Evolutionary conservation across 805 yeast genomes (phyloP).

Genomic region (Tetrapisispora iriomotensis): DNA sequence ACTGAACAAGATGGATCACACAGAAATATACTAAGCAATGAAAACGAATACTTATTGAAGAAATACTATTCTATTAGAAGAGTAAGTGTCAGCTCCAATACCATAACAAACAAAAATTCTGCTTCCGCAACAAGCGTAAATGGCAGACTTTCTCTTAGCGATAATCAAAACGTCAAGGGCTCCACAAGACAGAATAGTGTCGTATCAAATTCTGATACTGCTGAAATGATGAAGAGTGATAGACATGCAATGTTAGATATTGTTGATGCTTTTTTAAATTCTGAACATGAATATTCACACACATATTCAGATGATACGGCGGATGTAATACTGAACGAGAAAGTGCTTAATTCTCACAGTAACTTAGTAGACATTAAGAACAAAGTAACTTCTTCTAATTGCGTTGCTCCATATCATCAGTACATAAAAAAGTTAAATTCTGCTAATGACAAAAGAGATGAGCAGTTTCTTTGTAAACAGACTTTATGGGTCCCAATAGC

Average conservation of each 20-base stretch:
- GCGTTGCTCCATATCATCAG: not conserved
- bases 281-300: no score
- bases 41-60: slow-evolving; percentile 10
- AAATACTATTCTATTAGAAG: slow-evolving; percentile 9
- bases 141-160: no score
- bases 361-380: no score
- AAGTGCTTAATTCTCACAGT: no score
- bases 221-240: not conserved
- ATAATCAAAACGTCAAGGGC: no score
- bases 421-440: not conserved
- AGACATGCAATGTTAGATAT: not conserved
- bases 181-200: slow-evolving; percentile 2
- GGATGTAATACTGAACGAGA: no score
- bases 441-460: slow-evolving; percentile 4
- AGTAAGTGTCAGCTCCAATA: not conserved
- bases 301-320: not conserved
- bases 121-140: not conserved
- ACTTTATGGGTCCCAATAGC: slow-evolving; percentile 26
- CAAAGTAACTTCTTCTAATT: slow-evolving; percentile 2
- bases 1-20: not conserved
- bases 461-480: slow-evolving; percentile 14
- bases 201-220: not conserved
- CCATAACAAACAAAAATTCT: not conserved
- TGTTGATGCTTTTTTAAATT: not conserved
- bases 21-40: not conserved